phyloP scores from a whole-genome alignment of 208 protist species.

The Wallacemonas rigidus region DNA sequence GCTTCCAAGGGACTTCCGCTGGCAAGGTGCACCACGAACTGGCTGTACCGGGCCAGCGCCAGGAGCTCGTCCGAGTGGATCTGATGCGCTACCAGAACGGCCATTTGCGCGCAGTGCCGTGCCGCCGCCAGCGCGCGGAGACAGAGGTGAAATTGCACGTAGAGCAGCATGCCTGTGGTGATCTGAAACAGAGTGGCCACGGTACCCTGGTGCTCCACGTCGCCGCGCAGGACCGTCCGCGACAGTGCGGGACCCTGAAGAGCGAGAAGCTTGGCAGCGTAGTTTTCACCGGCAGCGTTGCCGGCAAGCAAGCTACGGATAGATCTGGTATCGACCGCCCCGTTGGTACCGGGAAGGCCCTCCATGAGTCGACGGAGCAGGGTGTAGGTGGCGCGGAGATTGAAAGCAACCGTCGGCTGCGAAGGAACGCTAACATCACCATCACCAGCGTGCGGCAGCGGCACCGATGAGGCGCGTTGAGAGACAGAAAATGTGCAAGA shows the following conservation, averaged over 20 bases:
- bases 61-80: conserved; percentile 64
- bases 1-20: conserved; percentile 56
- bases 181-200: conserved; percentile 71
- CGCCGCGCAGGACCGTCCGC: conserved; percentile 17
- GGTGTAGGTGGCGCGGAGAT: neutral
- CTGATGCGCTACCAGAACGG: conserved; percentile 76
- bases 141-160: conserved; percentile 71
- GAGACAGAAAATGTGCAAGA: no score
- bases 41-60: conserved; percentile 75
- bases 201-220: conserved; percentile 39
- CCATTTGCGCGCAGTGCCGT: conserved; percentile 60
- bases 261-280: conserved; percentile 36
- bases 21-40: conserved; percentile 56
- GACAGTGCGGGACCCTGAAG: conserved; percentile 28
- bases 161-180: conserved; percentile 79
- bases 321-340: neutral
- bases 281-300: conserved; percentile 36
- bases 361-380: conserved; percentile 39
- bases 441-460: no score
- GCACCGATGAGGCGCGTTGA: no score
- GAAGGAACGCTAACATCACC: neutral
- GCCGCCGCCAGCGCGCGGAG: conserved; percentile 57
- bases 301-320: conserved; percentile 11
- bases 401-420: neutral
- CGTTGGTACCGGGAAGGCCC: conserved; percentile 19